Evolutionary conservation across 441 rosid genomes (phyloP).

Genomic region (Populus tomentosa): DNA sequence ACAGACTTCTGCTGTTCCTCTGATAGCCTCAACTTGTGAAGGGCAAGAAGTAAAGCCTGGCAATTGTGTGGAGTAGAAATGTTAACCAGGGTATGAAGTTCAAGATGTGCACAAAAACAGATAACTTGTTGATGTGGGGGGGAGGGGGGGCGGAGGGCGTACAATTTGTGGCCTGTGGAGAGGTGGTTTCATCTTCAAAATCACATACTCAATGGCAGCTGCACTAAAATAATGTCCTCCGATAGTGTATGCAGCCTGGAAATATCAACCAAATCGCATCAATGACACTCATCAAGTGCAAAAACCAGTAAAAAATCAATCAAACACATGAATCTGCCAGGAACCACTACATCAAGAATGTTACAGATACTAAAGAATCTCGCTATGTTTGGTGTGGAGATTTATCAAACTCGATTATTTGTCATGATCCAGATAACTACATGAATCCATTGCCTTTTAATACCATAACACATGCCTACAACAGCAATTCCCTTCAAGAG

Average conservation of each 20-base stretch:
- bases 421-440: too few species aligned
- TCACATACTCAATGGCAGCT: constrained; percentile 60
- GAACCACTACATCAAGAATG: too few species aligned
- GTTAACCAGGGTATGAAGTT: constrained; percentile 11
- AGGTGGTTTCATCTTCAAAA: constrained; percentile 86
- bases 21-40: constrained; percentile 71
- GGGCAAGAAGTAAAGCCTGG: constrained; percentile 86
- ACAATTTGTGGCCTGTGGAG: constrained; percentile 81
- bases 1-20: constrained; percentile 69
- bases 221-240: constrained; percentile 90
- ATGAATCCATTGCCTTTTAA: too few species aligned
- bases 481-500: too few species aligned
- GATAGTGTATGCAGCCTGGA: constrained; percentile 86
- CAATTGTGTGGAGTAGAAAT: constrained; percentile 10
- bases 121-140: not conserved
- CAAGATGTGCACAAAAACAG: not conserved
- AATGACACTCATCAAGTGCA: not conserved
- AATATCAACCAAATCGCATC: constrained; percentile 11
- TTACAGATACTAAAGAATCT: too few species aligned
- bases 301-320: not conserved
- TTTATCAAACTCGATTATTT: too few species aligned
- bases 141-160: constrained; percentile 11
- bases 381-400: too few species aligned
- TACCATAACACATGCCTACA: too few species aligned
- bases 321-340: not conserved